Evolutionary conservation across 2,329 filamentous ascomycete species (phyloP).

Genomic region (Elsinoe necatrix): DNA sequence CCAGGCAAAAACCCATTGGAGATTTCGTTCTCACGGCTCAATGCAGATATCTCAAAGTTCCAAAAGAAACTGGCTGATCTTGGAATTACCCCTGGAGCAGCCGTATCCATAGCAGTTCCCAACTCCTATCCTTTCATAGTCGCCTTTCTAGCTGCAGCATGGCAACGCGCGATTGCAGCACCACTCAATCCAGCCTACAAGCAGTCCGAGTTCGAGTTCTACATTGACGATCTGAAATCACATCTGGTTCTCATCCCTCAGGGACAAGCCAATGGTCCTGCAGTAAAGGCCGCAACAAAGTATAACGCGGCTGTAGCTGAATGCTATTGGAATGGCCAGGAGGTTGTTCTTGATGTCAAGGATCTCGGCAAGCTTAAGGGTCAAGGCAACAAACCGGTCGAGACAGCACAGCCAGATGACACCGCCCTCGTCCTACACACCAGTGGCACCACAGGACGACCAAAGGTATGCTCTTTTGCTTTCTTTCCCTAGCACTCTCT

Average conservation of each 20-base stretch:
- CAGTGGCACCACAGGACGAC: constrained; percentile 73
- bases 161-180: constrained; percentile 74
- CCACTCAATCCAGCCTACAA: constrained; percentile 86
- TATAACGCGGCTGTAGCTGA: constrained; percentile 80
- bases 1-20: constrained; percentile 58
- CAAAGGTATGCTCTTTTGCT: constrained; percentile 76
- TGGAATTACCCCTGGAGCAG: constrained; percentile 59
- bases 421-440: constrained; percentile 76
- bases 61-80: constrained; percentile 69
- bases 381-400: constrained; percentile 40
- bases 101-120: constrained; percentile 73
- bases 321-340: constrained; percentile 66
- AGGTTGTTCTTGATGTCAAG: constrained; percentile 71
- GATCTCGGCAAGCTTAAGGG: constrained; percentile 59
- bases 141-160: constrained; percentile 75
- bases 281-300: constrained; percentile 67
- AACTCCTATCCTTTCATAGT: constrained; percentile 87
- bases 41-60: constrained; percentile 58
- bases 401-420: constrained; percentile 61
- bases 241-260: constrained; percentile 67
- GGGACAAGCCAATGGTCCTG: constrained; percentile 58
- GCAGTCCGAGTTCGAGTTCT: constrained; percentile 85
- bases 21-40: constrained; percentile 62
- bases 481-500: constrained; percentile 26
- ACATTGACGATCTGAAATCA: constrained; percentile 79